Evolutionary conservation across 1,284 basidiomycete genomes (phyloP).

Genomic region (Hymenochaete sp.): DNA sequence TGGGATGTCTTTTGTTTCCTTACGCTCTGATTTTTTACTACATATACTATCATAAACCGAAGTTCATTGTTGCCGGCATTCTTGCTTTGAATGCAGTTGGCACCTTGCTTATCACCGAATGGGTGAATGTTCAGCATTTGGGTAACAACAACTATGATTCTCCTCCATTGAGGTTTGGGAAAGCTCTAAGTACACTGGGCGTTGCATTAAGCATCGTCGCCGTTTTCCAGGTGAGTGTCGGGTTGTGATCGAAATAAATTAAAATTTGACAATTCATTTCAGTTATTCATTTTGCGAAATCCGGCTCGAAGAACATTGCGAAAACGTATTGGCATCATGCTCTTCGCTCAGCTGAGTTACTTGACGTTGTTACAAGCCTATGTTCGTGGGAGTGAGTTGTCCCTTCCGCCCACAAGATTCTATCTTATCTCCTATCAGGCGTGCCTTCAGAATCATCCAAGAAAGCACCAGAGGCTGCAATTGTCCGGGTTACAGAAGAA

Average conservation of each 20-base stretch:
- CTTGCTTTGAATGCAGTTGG: conserved; percentile 24
- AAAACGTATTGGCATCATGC: conserved; percentile 23
- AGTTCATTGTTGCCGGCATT: conserved; percentile 20
- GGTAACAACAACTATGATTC: conserved; percentile 22
- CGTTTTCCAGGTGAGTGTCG: conserved; percentile 22
- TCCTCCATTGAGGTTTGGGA: conserved; percentile 24
- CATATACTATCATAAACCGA: conserved; percentile 25
- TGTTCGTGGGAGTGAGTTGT: conserved; percentile 20
- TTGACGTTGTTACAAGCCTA: conserved; percentile 25
- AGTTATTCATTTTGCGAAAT: conserved; percentile 27
- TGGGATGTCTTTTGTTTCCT: conserved; percentile 23
- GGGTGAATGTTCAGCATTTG: conserved; percentile 22
- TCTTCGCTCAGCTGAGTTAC: conserved; percentile 24
- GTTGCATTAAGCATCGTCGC: conserved; percentile 27
- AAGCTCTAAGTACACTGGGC: conserved; percentile 24
- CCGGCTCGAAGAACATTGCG: conserved; percentile 28
- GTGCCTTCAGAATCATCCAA: conserved; percentile 18
- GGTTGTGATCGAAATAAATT: not conserved
- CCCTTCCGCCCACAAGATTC: not conserved
- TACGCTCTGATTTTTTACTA: conserved; percentile 24
- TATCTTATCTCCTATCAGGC: conserved; percentile 13
- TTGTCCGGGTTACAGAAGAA: conserved; percentile 25
- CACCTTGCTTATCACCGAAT: conserved; percentile 24
- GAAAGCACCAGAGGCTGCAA: conserved; percentile 22
- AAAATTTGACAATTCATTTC: not conserved